phyloP scores from a whole-genome alignment of 306 rosid species.

The Benincasa hispida region DNA sequence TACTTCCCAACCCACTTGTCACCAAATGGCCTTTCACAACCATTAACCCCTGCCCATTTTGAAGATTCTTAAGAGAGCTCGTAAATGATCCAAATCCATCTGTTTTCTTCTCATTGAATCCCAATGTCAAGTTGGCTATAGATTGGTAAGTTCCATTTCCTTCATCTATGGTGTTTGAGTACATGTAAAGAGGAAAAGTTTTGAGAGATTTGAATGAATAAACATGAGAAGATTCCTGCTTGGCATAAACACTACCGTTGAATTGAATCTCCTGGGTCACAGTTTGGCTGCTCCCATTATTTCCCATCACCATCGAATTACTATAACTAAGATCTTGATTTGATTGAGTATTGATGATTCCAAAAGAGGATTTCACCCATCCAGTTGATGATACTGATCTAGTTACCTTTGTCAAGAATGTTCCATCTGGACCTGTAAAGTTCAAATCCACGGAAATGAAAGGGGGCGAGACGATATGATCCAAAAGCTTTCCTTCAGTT shows the following conservation, averaged over 20 bases:
- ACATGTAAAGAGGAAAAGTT: slow-evolving; percentile 33
- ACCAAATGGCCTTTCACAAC: slow-evolving; percentile 40
- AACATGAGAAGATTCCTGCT: slow-evolving; percentile 15
- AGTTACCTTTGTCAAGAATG: slow-evolving; percentile 34
- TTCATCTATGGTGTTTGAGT: slow-evolving; percentile 19
- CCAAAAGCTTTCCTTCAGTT: slow-evolving; percentile 43
- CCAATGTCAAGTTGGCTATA: slow-evolving; percentile 38
- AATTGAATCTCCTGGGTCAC: slow-evolving; percentile 46
- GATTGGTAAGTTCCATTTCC: slow-evolving; percentile 17
- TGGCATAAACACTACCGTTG: slow-evolving; percentile 27
- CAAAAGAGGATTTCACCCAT: slow-evolving; percentile 65
- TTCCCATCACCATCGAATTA: slow-evolving; percentile 41
- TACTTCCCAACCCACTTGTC: slow-evolving; percentile 45
- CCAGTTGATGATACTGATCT: slow-evolving; percentile 50
- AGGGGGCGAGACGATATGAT: slow-evolving; percentile 30
- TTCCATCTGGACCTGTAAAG: slow-evolving; percentile 57
- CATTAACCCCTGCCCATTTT: slow-evolving; percentile 52
- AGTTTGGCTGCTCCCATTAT: slow-evolving; percentile 35
- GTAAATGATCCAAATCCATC: slow-evolving; percentile 19
- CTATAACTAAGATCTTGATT: slow-evolving; percentile 38
- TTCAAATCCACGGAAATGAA: slow-evolving; percentile 26
- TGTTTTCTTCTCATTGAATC: slow-evolving; percentile 33
- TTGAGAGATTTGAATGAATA: slow-evolving; percentile 24
- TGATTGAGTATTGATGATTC: slow-evolving; percentile 47
- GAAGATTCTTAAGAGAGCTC: slow-evolving; percentile 52